A percentile compares a stretch with the other conserved stretches of the same genome.
These are phyloP conservation scores for Pisolithus sp. DNA, from an alignment of 768 basidiomycete species.

Conservation along the genomic window DNA sequence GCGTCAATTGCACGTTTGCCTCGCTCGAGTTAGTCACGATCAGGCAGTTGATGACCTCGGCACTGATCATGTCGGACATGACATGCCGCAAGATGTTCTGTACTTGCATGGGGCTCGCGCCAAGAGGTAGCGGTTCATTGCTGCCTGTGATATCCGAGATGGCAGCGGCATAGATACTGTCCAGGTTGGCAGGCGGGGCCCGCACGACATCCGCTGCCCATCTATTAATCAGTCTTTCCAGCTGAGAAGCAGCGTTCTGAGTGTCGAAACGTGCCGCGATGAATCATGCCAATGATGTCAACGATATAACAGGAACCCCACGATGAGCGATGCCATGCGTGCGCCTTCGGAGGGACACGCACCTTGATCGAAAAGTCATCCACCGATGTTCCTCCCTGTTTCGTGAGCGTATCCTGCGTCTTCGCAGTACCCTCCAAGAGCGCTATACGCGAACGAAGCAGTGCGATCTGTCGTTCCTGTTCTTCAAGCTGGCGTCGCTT, in stretches of 20 bases:
- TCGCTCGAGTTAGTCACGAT: slow-evolving; percentile 83
- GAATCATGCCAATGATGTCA: no score
- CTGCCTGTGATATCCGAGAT: slow-evolving; percentile 52
- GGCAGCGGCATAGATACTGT: slow-evolving; percentile 50
- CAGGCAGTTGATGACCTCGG: slow-evolving; percentile 79
- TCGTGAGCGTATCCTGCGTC: slow-evolving; percentile 19
- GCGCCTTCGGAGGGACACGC: slow-evolving; percentile 11
- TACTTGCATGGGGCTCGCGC: slow-evolving; percentile 59
- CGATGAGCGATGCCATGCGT: neutral
- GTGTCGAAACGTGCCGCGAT: no score
- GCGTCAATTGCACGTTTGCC: slow-evolving; percentile 76
- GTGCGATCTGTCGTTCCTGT: slow-evolving; percentile 77
- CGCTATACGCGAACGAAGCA: slow-evolving; percentile 62
- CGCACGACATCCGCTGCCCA: slow-evolving; percentile 78
- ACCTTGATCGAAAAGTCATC: slow-evolving; percentile 90
- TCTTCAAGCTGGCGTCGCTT: slow-evolving; percentile 72
- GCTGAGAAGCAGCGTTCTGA: slow-evolving; percentile 74
- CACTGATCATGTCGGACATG: slow-evolving; percentile 64
- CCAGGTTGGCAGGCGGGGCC: slow-evolving; percentile 46
- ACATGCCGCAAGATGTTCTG: slow-evolving; percentile 79
- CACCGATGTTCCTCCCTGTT: slow-evolving; percentile 55
- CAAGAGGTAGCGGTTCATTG: slow-evolving; percentile 38
- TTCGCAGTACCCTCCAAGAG: slow-evolving; percentile 60
- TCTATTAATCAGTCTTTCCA: slow-evolving; percentile 79
- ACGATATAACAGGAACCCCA: neutral